Evolutionary conservation across 2,329 filamentous ascomycete species (phyloP), one percentile per base, ranked within the genome.

Genomic region (Penicillium sp.): DNA sequence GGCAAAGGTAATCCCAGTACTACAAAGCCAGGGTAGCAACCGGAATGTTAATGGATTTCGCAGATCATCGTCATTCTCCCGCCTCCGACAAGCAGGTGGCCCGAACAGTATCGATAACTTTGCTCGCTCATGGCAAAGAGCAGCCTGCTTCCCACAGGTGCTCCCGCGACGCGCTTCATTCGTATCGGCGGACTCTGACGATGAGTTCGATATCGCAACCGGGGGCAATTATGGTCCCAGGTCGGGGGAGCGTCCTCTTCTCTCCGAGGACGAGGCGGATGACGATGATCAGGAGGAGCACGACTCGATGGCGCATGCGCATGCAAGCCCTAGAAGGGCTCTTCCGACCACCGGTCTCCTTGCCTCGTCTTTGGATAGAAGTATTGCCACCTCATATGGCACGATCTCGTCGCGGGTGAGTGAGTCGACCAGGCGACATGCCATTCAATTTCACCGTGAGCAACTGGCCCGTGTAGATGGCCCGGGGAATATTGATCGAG

Each of bases 51-150:
- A 24, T 39, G 21, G 3, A 21, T 19, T n/a, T 33, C 33, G n/a
- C 46, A 71, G 70, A 56, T 71, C 70, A 29, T 74, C 73, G 7
- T 77, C 77, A n/a, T 69, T 78, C 48, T 74, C 75, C 69, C 80
- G 82, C 7, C 61, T 79, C 29, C 68, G 76, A 63, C 87, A 96
- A 59, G 88, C 90, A 48, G 95, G 93, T 62, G 93, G 93, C 50
- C 89, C 93, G 59, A 98, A 98, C 79, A 96, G 90, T 74, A 90
- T 98, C 67, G 89, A 95, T 69, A 96, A 93, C 68, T 98, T 98
- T 72, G 90, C 93, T 45, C 86, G 90, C 59, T 96, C 91, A 66
- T 96, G 92, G 90, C 91, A 93, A 75, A 87, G 93, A 72, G 93
- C 93, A 37, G 91, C 92, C 26, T 88, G 84, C 56, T 98, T 98